phyloP scores from a whole-genome alignment of 768 basidiomycete species.

The Kwoniella sp. region DNA sequence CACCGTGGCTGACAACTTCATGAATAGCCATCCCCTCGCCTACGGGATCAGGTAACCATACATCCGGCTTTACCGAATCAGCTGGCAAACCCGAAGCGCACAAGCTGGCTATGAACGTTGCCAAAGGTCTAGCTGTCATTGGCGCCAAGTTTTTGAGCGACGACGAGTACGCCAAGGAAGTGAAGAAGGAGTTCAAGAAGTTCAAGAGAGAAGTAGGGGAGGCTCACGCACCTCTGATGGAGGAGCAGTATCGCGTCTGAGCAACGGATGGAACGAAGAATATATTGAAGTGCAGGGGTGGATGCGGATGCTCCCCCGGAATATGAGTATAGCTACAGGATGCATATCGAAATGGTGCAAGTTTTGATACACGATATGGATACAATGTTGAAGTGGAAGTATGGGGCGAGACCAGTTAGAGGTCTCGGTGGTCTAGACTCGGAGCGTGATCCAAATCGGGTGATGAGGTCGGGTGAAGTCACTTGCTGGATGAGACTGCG shows the following conservation, averaged over 20 bases:
- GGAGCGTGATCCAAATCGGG: too few relatives aligned
- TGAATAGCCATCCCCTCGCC: constrained; percentile 30
- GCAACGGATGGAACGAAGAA: too few relatives aligned
- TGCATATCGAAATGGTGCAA: neutral
- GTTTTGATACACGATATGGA: neutral
- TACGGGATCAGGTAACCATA: constrained; percentile 37
- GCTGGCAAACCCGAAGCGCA: constrained; percentile 44
- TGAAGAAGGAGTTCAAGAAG: constrained; percentile 31
- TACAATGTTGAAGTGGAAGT: neutral
- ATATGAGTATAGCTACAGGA: neutral
- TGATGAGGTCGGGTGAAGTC: too few relatives aligned
- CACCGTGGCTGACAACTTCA: constrained; percentile 13
- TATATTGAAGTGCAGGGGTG: too few relatives aligned
- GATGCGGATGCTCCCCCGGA: too few relatives aligned
- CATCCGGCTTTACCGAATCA: constrained; percentile 37
- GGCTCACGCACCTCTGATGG: neutral
- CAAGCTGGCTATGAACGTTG: constrained; percentile 37
- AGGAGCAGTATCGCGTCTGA: neutral
- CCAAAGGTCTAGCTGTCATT: constrained; percentile 23
- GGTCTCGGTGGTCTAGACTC: too few relatives aligned
- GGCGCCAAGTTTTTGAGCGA: constrained; percentile 30
- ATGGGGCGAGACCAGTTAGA: too few relatives aligned
- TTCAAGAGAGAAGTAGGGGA: constrained; percentile 26
- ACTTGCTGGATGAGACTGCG: too few relatives aligned
- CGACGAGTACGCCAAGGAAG: constrained; percentile 28